Evolutionary conservation across 2,329 filamentous ascomycete species (phyloP).

Genomic region (Nigrospora sphaerica): DNA sequence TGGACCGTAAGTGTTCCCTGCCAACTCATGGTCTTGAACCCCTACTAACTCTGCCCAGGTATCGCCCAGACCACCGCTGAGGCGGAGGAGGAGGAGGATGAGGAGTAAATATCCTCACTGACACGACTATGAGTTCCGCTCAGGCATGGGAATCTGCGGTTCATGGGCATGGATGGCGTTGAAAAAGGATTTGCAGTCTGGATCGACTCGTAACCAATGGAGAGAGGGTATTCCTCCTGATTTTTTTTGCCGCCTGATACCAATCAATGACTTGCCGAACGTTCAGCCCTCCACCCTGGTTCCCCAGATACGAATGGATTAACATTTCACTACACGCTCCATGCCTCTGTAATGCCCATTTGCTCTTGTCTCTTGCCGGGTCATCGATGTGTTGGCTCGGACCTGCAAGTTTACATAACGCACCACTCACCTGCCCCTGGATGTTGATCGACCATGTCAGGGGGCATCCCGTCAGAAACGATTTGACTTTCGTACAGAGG

Average conservation of each 20-base stretch:
- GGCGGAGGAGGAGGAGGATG: slow-evolving; percentile 62
- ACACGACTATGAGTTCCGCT: slow-evolving; percentile 1
- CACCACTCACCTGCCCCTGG: too few species aligned
- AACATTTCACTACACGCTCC: neutral
- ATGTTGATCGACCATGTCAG: too few species aligned
- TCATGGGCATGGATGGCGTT: slow-evolving; percentile 4
- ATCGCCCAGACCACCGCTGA: slow-evolving; percentile 76
- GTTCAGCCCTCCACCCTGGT: too few species aligned
- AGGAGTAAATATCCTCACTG: slow-evolving; percentile 45
- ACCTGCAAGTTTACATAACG: neutral
- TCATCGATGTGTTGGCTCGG: neutral
- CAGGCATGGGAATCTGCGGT: slow-evolving; percentile 1
- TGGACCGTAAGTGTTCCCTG: slow-evolving; percentile 61
- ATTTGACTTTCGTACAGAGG: too few species aligned
- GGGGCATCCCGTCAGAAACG: too few species aligned
- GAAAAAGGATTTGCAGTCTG: slow-evolving; percentile 3
- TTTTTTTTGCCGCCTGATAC: slow-evolving; percentile 1
- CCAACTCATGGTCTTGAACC: neutral
- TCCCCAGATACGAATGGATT: neutral
- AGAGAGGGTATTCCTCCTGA: neutral
- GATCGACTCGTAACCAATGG: slow-evolving; percentile 1
- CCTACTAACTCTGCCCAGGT: slow-evolving; percentile 28
- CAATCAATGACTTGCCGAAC: slow-evolving; percentile 1
- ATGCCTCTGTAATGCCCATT: neutral
- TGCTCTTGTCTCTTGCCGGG: neutral